Conservation (phyloP, 176 grass and related monocot genomes). For the Urochloa ruziziensis region DNA sequence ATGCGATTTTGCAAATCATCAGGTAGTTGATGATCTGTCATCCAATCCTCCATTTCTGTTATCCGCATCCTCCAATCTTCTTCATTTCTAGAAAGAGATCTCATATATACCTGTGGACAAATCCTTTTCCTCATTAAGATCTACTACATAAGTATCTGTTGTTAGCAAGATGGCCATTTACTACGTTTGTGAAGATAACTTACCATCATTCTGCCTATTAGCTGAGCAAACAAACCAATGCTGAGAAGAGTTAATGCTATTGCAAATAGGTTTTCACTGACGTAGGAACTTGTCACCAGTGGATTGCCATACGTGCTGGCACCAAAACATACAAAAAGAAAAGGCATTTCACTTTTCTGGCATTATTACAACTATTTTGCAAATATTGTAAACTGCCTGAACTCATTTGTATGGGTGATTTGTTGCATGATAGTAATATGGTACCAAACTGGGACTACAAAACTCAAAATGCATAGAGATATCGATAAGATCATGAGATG, state of each 20-base stretch:
- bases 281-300: conserved; percentile 39
- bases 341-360: neutral
- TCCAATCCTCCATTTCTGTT: conserved; percentile 61
- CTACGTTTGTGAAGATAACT: neutral
- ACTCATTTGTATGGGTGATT: neutral
- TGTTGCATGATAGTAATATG: neutral
- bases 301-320: conserved; percentile 41
- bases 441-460: neutral
- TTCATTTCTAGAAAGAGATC: conserved; percentile 36
- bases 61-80: conserved; percentile 52
- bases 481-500: neutral
- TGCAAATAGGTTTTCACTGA: conserved; percentile 49
- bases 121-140: neutral
- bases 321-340: neutral
- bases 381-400: neutral
- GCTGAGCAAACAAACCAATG: conserved; percentile 45
- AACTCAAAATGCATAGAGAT: neutral
- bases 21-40: conserved; percentile 48
- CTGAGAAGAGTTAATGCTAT: conserved; percentile 38
- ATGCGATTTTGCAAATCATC: conserved; percentile 27
- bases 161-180: neutral
- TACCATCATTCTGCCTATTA: conserved; percentile 59
- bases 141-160: neutral
- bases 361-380: neutral
- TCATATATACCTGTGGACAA: conserved; percentile 40